phyloP scores from a whole-genome alignment of 305 asterid species.

The Fraxinus sp. region DNA sequence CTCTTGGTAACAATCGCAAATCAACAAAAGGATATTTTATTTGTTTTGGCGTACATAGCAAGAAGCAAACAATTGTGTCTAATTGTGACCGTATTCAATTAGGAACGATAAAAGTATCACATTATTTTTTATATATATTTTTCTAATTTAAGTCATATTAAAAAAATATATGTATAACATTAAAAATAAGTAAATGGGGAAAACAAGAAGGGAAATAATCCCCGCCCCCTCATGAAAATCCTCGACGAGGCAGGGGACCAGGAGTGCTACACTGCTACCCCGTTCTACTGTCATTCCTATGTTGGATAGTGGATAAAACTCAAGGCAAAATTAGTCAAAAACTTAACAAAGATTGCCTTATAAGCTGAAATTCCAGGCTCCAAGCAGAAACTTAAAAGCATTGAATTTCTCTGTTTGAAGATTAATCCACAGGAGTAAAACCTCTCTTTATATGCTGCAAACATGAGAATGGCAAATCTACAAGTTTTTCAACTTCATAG shows the following conservation, averaged over 20 bases:
- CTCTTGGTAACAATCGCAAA: background rate
- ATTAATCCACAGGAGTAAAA: constrained; percentile 46
- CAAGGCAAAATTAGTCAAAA: background rate
- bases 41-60: background rate
- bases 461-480: constrained; percentile 67
- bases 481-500: constrained; percentile 50
- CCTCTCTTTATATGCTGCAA: constrained; percentile 59
- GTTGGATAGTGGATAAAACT: background rate
- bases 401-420: background rate
- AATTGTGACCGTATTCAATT: background rate
- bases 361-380: background rate
- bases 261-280: background rate
- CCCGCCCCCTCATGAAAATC: background rate
- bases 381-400: background rate
- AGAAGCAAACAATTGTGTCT: background rate
- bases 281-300: background rate
- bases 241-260: background rate
- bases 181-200: background rate
- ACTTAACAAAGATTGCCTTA: background rate
- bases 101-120: background rate
- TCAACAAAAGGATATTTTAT: background rate
- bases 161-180: background rate
- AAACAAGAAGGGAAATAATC: background rate
- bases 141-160: background rate
- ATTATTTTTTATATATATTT: too few species aligned